Conservation (phyloP, 768 basidiomycete species). For the Infundibulicybe gibba region DNA sequence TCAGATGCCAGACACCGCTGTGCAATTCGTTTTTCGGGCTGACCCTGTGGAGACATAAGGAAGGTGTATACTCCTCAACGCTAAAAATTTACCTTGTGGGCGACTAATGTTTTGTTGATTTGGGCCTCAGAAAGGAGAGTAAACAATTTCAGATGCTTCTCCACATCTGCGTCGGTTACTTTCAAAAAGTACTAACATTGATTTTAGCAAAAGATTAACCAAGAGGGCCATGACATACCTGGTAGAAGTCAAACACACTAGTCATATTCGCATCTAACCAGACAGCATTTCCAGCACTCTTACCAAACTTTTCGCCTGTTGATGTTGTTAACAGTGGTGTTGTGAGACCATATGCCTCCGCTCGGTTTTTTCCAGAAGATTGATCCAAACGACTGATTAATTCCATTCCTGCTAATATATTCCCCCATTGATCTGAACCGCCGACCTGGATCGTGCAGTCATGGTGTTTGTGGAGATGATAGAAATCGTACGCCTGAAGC, state of each 20-base stretch:
- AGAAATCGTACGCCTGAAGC: conserved; percentile 95
- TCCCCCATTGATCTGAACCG: conserved; percentile 98
- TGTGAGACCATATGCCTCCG: conserved; percentile 74
- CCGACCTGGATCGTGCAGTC: conserved; percentile 87
- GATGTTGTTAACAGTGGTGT: conserved; percentile 92
- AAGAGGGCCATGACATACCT: conserved; percentile 45
- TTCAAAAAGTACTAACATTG: conserved; percentile 79
- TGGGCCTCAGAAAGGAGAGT: conserved; percentile 64
- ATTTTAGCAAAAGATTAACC: not conserved
- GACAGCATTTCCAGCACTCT: conserved; percentile 93
- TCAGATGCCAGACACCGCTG: conserved; percentile 49
- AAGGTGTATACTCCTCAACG: not conserved
- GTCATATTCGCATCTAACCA: conserved; percentile 83
- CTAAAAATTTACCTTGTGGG: conserved; percentile 30
- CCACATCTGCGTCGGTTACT: conserved; percentile 76
- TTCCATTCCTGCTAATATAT: conserved; percentile 91
- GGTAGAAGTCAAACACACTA: conserved; percentile 91
- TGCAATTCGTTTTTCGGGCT: conserved; percentile 42
- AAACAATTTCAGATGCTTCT: conserved; percentile 76
- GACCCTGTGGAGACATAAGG: conserved; percentile 16
- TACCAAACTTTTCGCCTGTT: conserved; percentile 93
- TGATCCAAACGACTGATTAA: conserved; percentile 63
- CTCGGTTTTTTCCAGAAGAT: conserved; percentile 12
- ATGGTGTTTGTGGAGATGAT: conserved; percentile 59
- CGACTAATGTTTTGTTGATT: conserved; percentile 59